These are phyloP conservation scores for Monascus ruber DNA, from an alignment of 2,329 filamentous ascomycete species.

Conservation along the genomic window DNA sequence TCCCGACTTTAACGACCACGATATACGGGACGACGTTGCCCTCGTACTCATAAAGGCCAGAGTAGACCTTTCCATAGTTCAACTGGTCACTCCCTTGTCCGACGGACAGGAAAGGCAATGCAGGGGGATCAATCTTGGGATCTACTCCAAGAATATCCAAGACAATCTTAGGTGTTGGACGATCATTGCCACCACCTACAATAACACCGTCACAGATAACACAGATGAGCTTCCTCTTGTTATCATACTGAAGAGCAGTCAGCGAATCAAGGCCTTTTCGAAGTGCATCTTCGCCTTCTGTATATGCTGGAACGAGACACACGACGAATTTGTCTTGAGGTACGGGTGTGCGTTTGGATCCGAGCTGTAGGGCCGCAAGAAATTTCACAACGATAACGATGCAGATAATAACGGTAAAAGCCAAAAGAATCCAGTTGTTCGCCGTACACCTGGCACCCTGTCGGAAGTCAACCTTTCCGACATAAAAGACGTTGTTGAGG, in stretches of 20 bases:
- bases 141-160: conserved; percentile 95
- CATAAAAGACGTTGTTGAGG: conserved; percentile 71
- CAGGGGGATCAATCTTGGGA: conserved; percentile 89
- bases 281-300: conserved; percentile 90
- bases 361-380: conserved; percentile 82
- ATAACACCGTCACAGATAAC: conserved; percentile 97
- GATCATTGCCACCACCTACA: conserved; percentile 88
- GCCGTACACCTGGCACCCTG: conserved; percentile 63
- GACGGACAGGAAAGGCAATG: conserved; percentile 86
- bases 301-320: conserved; percentile 95
- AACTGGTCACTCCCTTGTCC: conserved; percentile 82
- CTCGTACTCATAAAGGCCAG: conserved; percentile 92
- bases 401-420: conserved; percentile 76
- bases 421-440: conserved; percentile 83
- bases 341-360: conserved; percentile 75
- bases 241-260: conserved; percentile 90
- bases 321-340: conserved; percentile 98
- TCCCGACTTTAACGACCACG: conserved; percentile 93
- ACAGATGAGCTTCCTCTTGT: conserved; percentile 93
- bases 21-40: conserved; percentile 95
- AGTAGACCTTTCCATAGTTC: conserved; percentile 98
- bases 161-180: conserved; percentile 94
- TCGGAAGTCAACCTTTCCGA: conserved; percentile 77
- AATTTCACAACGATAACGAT: conserved; percentile 78
- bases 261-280: conserved; percentile 88